These are phyloP conservation scores for Blepharisma stoltei DNA, from an alignment of 73 alveolate genomes.

Conservation along the genomic window DNA sequence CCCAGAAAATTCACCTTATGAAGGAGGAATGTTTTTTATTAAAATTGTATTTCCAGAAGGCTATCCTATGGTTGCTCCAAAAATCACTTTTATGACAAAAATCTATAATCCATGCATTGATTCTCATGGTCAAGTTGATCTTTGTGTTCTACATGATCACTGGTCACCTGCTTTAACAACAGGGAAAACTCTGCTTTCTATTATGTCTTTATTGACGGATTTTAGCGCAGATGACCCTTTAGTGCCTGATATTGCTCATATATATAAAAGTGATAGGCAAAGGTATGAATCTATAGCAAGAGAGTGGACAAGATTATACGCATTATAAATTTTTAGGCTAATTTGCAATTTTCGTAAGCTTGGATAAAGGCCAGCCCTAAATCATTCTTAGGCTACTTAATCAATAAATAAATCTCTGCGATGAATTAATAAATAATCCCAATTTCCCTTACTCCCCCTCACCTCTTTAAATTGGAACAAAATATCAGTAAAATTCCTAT, in stretches of 20 bases:
- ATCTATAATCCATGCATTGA: conserved; percentile 88
- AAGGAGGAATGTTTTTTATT: conserved; percentile 86
- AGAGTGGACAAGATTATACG: conserved; percentile 80
- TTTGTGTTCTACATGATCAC: conserved; percentile 84
- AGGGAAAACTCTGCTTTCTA: conserved; percentile 77
- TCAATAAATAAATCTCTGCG: too few species aligned
- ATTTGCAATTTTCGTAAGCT: too few species aligned
- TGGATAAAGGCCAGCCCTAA: too few species aligned
- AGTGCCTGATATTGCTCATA: conserved; percentile 77
- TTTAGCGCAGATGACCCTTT: conserved; percentile 85
- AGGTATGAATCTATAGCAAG: conserved; percentile 72
- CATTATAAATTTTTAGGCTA: too few species aligned
- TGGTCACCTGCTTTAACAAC: conserved; percentile 97
- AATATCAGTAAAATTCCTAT: too few species aligned
- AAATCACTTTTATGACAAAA: conserved; percentile 72
- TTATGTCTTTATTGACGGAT: conserved; percentile 61
- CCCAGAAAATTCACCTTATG: conserved; percentile 64
- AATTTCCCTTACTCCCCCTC: too few species aligned
- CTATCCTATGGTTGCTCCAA: conserved; percentile 92
- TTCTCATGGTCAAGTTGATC: conserved; percentile 73
- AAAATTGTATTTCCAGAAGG: conserved; percentile 83
- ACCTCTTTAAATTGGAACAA: too few species aligned
- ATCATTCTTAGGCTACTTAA: too few species aligned
- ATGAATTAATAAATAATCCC: too few species aligned
- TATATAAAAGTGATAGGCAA: conserved; percentile 57